Percentiles rank a stretch among this genome's conserved stretches.
phyloP scores from a whole-genome alignment of 2,329 filamentous ascomycete species.

The Clarireedia sp. region DNA sequence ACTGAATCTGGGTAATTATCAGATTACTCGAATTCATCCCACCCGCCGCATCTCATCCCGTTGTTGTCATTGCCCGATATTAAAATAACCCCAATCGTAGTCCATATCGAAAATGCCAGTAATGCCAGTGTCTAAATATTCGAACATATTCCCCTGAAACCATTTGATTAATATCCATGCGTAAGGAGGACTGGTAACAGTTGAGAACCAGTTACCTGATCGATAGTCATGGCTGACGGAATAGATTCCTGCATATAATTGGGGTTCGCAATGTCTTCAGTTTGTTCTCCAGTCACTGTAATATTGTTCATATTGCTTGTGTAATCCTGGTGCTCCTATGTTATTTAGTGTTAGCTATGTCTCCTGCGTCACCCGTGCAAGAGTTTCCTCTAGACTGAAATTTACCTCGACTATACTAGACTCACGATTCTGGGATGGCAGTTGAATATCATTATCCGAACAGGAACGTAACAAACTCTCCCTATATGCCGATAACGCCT shows the following conservation, averaged over 20 bases:
- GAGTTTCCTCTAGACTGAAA: no score
- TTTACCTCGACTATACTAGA: background rate
- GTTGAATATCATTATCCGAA: background rate
- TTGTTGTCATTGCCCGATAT: background rate
- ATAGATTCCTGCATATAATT: background rate
- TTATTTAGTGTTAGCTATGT: no score
- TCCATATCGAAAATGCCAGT: background rate
- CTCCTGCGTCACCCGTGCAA: no score
- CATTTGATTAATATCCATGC: background rate
- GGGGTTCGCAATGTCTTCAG: background rate
- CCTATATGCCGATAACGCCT: conserved; percentile 12
- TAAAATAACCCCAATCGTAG: background rate
- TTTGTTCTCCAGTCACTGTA: background rate
- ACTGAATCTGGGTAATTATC: no score
- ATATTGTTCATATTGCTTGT: background rate
- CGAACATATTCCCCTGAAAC: background rate
- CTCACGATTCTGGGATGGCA: background rate
- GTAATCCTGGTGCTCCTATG: no score
- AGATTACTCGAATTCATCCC: no score
- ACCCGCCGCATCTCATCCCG: no score
- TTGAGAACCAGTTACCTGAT: background rate
- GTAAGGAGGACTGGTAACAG: background rate
- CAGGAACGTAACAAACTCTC: conserved; percentile 2
- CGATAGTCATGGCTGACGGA: background rate
- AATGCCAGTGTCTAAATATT: background rate